Percentiles rank a stretch among this genome's conserved stretches.
These are phyloP conservation scores for Plasmodium gaboni DNA, from an alignment of 169 alveolate genomes.

Conservation along the genomic window DNA sequence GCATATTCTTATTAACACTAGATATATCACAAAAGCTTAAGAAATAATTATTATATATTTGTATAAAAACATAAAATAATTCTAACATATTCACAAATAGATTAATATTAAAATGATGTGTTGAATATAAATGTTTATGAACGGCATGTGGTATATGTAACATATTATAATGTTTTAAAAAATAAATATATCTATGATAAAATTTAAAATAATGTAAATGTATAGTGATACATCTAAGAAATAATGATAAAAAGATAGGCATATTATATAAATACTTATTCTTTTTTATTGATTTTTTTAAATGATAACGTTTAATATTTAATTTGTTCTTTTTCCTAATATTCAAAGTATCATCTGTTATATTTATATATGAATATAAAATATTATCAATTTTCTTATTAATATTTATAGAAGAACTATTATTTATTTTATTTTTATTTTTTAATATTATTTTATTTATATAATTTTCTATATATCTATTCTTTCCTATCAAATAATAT, in stretches of 20 bases:
- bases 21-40: neutral
- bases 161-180: constrained; percentile 26
- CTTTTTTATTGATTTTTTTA: neutral
- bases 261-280: constrained; percentile 9
- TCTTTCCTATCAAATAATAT: neutral
- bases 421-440: neutral
- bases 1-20: neutral
- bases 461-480: no score
- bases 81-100: constrained; percentile 43
- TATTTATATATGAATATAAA: neutral
- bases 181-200: constrained; percentile 10
- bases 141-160: constrained; percentile 41
- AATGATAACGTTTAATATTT: neutral
- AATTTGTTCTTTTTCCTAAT: neutral
- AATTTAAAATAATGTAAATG: constrained; percentile 52
- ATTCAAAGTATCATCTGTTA: neutral
- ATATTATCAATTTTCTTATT: neutral
- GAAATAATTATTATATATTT: constrained; percentile 51
- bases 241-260: constrained; percentile 46
- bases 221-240: constrained; percentile 13
- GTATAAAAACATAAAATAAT: constrained; percentile 26
- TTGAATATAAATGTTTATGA: constrained; percentile 10
- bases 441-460: no score
- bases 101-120: constrained; percentile 39
- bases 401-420: neutral